Conservation (phyloP, 768 basidiomycete species). For the Amanita exitialis region DNA sequence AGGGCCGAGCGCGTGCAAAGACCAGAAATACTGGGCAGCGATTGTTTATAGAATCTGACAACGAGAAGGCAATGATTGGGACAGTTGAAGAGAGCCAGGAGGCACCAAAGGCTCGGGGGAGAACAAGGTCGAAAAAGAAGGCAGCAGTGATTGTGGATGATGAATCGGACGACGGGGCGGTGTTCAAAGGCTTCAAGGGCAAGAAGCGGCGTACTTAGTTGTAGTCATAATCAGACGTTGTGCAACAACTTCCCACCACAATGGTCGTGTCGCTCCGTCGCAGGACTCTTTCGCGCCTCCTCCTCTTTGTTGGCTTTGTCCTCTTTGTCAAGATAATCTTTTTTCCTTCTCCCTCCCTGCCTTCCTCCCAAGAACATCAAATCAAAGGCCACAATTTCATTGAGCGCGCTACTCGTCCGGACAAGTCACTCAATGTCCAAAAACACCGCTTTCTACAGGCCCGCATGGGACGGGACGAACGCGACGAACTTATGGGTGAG, state of each 20-base stretch:
- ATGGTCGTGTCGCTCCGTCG: conserved; percentile 39
- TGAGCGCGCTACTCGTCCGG: conserved; percentile 45
- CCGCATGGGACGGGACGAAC: conserved; percentile 79
- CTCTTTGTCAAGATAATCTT: conserved; percentile 29
- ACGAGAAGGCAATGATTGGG: conserved; percentile 25
- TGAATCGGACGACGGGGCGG: conserved; percentile 62
- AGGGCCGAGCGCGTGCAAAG: neutral
- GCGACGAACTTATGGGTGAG: conserved; percentile 69
- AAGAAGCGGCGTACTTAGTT: conserved; percentile 16
- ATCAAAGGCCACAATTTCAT: conserved; percentile 44
- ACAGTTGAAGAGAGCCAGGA: neutral
- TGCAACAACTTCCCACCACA: conserved; percentile 5
- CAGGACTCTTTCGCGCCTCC: conserved; percentile 33
- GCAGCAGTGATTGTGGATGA: conserved; percentile 41
- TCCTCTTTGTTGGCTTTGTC: conserved; percentile 22
- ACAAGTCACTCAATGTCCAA: conserved; percentile 82
- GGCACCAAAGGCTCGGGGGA: conserved; percentile 13
- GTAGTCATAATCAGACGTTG: neutral
- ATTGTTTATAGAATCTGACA: conserved; percentile 44
- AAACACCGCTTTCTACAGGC: conserved; percentile 82
- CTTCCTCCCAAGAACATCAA: conserved; percentile 23
- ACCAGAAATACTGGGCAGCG: conserved; percentile 12
- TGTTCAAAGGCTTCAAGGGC: conserved; percentile 54
- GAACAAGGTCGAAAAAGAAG: conserved; percentile 19
- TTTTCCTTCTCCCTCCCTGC: conserved; percentile 21